Conservation (phyloP, 148 eudicot species). For the Rhododendron williamsianum region DNA sequence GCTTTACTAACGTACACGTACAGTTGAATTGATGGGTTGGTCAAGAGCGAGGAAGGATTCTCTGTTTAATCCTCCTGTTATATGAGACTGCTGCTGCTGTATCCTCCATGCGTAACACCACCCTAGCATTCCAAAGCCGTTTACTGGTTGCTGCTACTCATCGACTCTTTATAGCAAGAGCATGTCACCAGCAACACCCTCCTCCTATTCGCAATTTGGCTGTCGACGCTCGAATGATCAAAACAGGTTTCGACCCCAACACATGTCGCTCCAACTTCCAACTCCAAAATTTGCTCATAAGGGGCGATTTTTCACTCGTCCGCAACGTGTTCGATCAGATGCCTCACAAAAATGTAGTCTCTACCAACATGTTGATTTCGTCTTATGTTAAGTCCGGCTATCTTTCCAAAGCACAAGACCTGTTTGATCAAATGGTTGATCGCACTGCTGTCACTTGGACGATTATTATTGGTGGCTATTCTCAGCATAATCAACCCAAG, state of each 20-base stretch:
- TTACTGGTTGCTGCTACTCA: not conserved
- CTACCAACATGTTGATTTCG: constrained; percentile 53
- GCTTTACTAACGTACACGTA: too few species aligned
- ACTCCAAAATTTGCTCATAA: constrained; percentile 27
- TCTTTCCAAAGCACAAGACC: constrained; percentile 41
- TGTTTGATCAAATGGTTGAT: constrained; percentile 44
- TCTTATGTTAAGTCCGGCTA: constrained; percentile 55
- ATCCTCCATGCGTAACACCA: not conserved
- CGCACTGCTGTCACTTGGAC: constrained; percentile 67
- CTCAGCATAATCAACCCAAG: constrained; percentile 29
- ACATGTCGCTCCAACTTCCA: constrained; percentile 50
- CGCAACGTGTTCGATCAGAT: constrained; percentile 63
- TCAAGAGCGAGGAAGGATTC: too few species aligned
- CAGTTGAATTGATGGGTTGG: too few species aligned
- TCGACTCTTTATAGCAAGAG: not conserved
- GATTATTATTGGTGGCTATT: constrained; percentile 68
- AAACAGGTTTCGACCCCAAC: constrained; percentile 66
- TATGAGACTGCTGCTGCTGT: not conserved
- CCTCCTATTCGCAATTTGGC: not conserved
- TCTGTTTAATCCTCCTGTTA: too few species aligned
- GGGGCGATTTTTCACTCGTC: constrained; percentile 34
- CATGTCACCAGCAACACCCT: constrained; percentile 4
- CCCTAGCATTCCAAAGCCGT: not conserved
- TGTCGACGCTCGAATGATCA: constrained; percentile 54
- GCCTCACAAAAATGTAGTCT: constrained; percentile 44